These are phyloP conservation scores for Neoarthrinium moseri DNA, from an alignment of 2,329 filamentous ascomycete genomes.

Conservation along the genomic window DNA sequence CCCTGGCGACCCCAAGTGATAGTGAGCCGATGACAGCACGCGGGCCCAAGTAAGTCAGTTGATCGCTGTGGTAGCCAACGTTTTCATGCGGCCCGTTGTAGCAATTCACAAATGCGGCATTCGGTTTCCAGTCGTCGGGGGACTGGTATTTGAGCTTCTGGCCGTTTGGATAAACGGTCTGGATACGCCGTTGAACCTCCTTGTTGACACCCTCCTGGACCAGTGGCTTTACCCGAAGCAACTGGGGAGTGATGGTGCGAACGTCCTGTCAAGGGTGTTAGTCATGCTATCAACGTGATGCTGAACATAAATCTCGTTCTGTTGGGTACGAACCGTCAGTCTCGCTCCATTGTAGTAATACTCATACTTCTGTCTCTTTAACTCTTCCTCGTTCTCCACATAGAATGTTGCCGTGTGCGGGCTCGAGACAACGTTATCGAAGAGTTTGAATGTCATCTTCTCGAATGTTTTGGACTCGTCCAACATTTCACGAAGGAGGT, in stretches of 20 bases:
- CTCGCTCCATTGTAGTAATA: conserved; percentile 83
- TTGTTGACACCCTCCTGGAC: conserved; percentile 76
- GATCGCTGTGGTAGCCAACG: conserved; percentile 91
- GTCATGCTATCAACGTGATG: too few relatives aligned
- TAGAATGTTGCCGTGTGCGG: conserved; percentile 85
- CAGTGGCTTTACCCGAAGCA: conserved; percentile 65
- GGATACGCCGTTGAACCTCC: conserved; percentile 72
- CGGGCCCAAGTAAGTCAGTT: conserved; percentile 89
- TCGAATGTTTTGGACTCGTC: conserved; percentile 70
- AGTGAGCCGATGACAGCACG: conserved; percentile 85
- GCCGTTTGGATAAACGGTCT: conserved; percentile 63
- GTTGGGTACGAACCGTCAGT: conserved; percentile 50
- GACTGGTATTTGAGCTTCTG: conserved; percentile 78
- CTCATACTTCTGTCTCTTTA: conserved; percentile 68
- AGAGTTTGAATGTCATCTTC: conserved; percentile 76
- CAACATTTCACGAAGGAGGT: conserved; percentile 73
- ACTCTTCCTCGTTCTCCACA: conserved; percentile 71
- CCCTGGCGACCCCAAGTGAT: conserved; percentile 86
- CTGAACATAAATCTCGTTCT: too few relatives aligned
- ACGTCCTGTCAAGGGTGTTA: conserved; percentile 62
- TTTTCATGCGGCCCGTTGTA: conserved; percentile 79
- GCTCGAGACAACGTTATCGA: conserved; percentile 81
- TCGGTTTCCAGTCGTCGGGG: conserved; percentile 72
- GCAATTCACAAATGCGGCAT: conserved; percentile 93
- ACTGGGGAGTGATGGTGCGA: conserved; percentile 71